A percentile compares a stretch with the other conserved stretches of the same genome.
Evolutionary conservation across 768 basidiomycete species (phyloP).

Genomic region (Hygrocybe coccinea): DNA sequence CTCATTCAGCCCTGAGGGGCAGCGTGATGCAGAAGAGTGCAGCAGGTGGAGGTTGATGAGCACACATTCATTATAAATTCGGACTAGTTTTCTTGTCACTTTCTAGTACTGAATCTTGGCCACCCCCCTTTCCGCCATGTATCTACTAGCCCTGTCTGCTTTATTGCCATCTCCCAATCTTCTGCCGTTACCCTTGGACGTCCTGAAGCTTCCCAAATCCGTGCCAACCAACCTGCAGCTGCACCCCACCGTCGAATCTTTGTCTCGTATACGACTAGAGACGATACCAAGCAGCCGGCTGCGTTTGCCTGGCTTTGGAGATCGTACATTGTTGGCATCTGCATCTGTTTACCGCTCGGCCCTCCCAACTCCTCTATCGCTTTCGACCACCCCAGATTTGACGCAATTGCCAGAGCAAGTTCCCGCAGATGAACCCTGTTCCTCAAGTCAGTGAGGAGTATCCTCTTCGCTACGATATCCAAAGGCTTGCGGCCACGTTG

Average conservation of each 20-base stretch:
- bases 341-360: background rate
- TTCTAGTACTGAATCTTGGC: no score
- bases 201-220: no score
- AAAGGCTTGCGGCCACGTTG: background rate
- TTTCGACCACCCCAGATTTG: background rate
- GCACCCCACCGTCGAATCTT: background rate
- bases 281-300: background rate
- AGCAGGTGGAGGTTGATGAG: no score
- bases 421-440: background rate
- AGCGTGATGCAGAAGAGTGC: no score
- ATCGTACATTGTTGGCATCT: background rate
- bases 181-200: no score
- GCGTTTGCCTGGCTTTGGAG: background rate
- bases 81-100: no score
- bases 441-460: background rate
- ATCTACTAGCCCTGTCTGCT: no score
- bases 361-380: background rate
- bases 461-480: background rate
- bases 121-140: no score
- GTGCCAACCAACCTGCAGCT: background rate
- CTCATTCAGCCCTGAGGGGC: no score
- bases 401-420: background rate
- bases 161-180: no score
- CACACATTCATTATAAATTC: no score
- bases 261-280: background rate